Percentiles rank a stretch among this genome's conserved stretches.
phyloP scores from a whole-genome alignment of 305 asterid species.

The Fraxinus ornus region DNA sequence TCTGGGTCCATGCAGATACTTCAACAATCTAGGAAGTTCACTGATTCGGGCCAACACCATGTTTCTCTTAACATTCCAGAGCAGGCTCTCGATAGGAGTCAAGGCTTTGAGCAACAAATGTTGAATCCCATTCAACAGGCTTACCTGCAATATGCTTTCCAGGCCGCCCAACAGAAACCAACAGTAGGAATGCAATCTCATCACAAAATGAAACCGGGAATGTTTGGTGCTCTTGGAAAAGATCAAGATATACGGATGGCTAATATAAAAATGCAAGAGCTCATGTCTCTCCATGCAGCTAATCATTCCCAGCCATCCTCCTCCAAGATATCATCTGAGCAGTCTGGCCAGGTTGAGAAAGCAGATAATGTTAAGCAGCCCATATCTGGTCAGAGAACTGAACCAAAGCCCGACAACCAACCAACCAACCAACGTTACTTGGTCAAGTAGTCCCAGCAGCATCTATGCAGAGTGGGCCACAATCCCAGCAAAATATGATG shows the following conservation, averaged over 20 bases:
- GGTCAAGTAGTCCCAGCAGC: constrained; percentile 60
- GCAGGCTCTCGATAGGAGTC: constrained; percentile 72
- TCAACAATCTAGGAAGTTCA: constrained; percentile 71
- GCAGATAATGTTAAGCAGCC: constrained; percentile 58
- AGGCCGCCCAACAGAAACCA: constrained; percentile 79
- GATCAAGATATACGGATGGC: constrained; percentile 71
- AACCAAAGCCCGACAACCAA: constrained; percentile 46
- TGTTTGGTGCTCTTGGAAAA: constrained; percentile 61
- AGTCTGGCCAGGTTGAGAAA: constrained; percentile 47
- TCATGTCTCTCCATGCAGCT: constrained; percentile 54
- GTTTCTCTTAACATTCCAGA: constrained; percentile 62
- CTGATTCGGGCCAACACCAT: constrained; percentile 74
- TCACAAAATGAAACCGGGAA: constrained; percentile 54
- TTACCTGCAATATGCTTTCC: constrained; percentile 73
- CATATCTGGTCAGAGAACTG: constrained; percentile 64
- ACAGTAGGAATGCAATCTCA: constrained; percentile 67
- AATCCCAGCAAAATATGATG: constrained; percentile 60
- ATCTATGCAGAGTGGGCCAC: constrained; percentile 50
- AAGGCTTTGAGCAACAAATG: constrained; percentile 75
- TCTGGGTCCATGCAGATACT: constrained; percentile 72
- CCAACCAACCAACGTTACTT: constrained; percentile 43
- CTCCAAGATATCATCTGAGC: constrained; percentile 69
- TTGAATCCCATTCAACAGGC: constrained; percentile 85
- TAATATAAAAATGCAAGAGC: constrained; percentile 71
- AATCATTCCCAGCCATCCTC: constrained; percentile 66